A percentile compares a stretch with the other conserved stretches of the same genome.
Conservation (phyloP, 306 rosid genomes). For the Hippophae gyantsensis region DNA sequence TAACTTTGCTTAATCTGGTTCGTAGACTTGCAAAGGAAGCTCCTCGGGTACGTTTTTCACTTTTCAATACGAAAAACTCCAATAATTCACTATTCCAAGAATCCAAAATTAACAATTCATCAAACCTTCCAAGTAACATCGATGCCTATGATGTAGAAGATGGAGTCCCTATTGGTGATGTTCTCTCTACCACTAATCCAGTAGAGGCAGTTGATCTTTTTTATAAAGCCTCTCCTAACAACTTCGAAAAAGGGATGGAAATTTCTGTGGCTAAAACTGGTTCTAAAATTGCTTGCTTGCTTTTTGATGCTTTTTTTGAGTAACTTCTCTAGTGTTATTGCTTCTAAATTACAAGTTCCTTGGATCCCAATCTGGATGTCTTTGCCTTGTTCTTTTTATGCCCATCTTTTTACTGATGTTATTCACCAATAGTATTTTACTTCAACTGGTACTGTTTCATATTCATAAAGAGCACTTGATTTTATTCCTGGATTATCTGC, state of each 20-base stretch:
- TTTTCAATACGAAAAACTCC: conserved; percentile 3
- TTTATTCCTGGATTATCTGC: conserved; percentile 30
- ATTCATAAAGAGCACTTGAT: conserved; percentile 9
- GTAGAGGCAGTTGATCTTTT: conserved; percentile 15
- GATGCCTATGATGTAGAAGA: conserved; percentile 11
- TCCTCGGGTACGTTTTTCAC: conserved; percentile 18
- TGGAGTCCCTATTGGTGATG: conserved; percentile 20
- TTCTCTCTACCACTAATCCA: neutral
- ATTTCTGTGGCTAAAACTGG: conserved; percentile 12
- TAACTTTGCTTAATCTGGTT: conserved; percentile 10
- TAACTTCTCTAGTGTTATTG: neutral
- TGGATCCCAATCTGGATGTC: conserved; percentile 32
- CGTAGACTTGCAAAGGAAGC: conserved; percentile 16
- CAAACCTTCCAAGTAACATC: conserved; percentile 11
- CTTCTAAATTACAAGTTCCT: conserved; percentile 23
- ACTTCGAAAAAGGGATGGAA: conserved; percentile 16
- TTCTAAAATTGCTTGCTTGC: conserved; percentile 18
- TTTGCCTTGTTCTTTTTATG: conserved; percentile 15
- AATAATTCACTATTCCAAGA: conserved; percentile 5
- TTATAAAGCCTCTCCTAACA: conserved; percentile 17
- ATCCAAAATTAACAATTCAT: too few relatives aligned
- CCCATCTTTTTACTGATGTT: conserved; percentile 21
- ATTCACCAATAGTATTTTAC: conserved; percentile 9
- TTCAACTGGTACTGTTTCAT: neutral
- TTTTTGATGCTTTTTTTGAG: neutral